A percentile compares a stretch with the other conserved stretches of the same genome.
phyloP scores from a whole-genome alignment of 2,329 filamentous ascomycete species.

The Tolypocladium nubicola region DNA sequence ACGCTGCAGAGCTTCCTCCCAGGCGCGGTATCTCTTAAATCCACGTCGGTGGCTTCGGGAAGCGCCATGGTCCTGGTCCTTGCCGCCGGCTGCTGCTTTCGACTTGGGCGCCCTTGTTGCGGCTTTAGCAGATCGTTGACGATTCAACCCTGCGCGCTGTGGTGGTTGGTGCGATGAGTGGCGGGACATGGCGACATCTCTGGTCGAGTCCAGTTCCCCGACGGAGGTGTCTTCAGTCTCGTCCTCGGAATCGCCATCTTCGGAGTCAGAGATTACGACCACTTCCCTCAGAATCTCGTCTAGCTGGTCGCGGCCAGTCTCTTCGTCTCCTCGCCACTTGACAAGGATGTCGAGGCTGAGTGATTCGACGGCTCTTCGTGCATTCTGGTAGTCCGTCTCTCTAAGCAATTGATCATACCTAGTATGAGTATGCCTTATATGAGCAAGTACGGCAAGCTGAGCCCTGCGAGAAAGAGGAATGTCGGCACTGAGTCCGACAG shows the following conservation, averaged over 20 bases:
- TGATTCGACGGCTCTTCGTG: slow-evolving; percentile 49
- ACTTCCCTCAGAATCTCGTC: slow-evolving; percentile 58
- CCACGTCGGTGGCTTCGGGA: slow-evolving; percentile 29
- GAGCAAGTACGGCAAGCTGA: slow-evolving; percentile 54
- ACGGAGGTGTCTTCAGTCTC: slow-evolving; percentile 19
- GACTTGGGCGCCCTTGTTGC: background rate
- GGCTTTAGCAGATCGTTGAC: background rate
- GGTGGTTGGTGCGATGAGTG: background rate
- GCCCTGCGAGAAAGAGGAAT: slow-evolving; percentile 51
- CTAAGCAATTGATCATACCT: slow-evolving; percentile 51
- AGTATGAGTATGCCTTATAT: slow-evolving; percentile 57
- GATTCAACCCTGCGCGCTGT: background rate
- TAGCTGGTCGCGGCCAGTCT: slow-evolving; percentile 55
- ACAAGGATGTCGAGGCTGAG: slow-evolving; percentile 54
- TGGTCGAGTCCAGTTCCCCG: slow-evolving; percentile 10
- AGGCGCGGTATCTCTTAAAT: slow-evolving; percentile 36
- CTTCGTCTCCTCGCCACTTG: slow-evolving; percentile 63
- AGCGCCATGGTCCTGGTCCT: slow-evolving; percentile 4
- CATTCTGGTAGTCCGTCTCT: slow-evolving; percentile 48
- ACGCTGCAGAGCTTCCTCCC: slow-evolving; percentile 26
- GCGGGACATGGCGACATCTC: background rate
- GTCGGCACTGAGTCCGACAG: slow-evolving; percentile 46
- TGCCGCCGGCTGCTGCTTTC: slow-evolving; percentile 9
- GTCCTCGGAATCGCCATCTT: slow-evolving; percentile 32
- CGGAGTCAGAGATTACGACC: slow-evolving; percentile 53